Base-by-base conservation (phyloP, 2,329 filamentous ascomycete genomes). In the Drechslerella stenobrocha region DNA sequence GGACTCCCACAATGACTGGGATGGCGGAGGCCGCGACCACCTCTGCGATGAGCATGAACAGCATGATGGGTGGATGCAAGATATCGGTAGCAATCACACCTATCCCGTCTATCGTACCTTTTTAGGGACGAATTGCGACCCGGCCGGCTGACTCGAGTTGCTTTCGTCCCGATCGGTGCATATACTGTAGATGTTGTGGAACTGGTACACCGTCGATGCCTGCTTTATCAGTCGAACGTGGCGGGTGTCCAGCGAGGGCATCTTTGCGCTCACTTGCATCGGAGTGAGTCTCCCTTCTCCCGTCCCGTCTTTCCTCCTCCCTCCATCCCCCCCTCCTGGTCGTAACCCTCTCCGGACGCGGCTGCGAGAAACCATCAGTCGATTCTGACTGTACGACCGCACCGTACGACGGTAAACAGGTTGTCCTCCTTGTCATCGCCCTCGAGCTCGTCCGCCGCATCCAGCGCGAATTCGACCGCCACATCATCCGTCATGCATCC, bases 231-330 rank as follows among this genome's bases (percentile, higher is more conserved):
- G 86, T 22, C 72, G 75, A 2, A 79, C 81, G 18, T 93, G 89
- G 88, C 84, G 84, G 73, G 82, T 92, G 75, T 85, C 79, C 11
- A 86, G 85, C 24, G 77, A 76, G 2, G 85, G 82, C 75, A 87
- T 87, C 81, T 92, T 95, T 74, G 88, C 87, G 50, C 88, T 86
- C 22, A 87, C 85, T 56, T 93, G 89, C 78, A 86, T 95, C 74
- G 88, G 87, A 65, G 85, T 67, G 60, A 44, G 63, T 40, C 35
- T 5, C 4, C 28, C n/a, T 18, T 6, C 30, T 42, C 22, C 26
- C 3, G 11, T 48, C 45, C 22, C 22, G 7, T 11, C 11, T 9
- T n/a, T 7, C 3, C 8, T 50, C 42, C 13, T n/a, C 4, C 34
- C 8, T n/a, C 8, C 3, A n/a, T n/a, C 8, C 8, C 8, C n/a